Percentiles rank a stretch among this genome's conserved stretches.
phyloP scores from a whole-genome alignment of 2,329 filamentous ascomycete genomes.

The Lomentospora prolificans region DNA sequence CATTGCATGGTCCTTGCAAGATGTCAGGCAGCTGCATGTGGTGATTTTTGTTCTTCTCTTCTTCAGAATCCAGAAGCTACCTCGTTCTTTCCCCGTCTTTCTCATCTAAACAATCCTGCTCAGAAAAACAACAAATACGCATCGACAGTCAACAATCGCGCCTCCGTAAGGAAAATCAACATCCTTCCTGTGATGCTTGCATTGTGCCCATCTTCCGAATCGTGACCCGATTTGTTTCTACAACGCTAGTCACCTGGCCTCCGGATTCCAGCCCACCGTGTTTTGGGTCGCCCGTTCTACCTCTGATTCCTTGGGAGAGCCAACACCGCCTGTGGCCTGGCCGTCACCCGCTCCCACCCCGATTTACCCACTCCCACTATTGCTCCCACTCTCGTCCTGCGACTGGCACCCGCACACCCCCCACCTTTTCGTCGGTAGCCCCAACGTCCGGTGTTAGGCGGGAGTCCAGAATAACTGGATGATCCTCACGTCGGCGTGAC shows the following conservation, averaged over 20 bases:
- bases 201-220: not conserved
- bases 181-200: not conserved
- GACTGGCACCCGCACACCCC: not conserved
- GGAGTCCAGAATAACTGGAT: not conserved
- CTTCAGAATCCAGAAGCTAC: not conserved
- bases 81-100: not conserved
- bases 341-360: not conserved
- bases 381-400: not conserved
- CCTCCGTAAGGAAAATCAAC: too few species aligned
- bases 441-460: not conserved
- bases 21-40: not conserved
- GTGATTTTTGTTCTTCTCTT: not conserved
- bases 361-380: not conserved
- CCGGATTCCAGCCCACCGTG: not conserved
- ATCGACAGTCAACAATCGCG: too few species aligned
- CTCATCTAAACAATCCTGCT: too few species aligned
- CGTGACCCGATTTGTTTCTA: not conserved
- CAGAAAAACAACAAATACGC: too few species aligned
- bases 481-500: slow-evolving; percentile 3
- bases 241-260: not conserved
- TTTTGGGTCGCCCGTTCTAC: not conserved
- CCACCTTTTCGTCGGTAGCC: not conserved
- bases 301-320: not conserved
- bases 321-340: not conserved
- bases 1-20: not conserved